A percentile compares a stretch with the other conserved stretches of the same genome.
Evolutionary conservation across 495 filamentous ascomycete species (phyloP).

Genomic region (Daldinia grandis): DNA sequence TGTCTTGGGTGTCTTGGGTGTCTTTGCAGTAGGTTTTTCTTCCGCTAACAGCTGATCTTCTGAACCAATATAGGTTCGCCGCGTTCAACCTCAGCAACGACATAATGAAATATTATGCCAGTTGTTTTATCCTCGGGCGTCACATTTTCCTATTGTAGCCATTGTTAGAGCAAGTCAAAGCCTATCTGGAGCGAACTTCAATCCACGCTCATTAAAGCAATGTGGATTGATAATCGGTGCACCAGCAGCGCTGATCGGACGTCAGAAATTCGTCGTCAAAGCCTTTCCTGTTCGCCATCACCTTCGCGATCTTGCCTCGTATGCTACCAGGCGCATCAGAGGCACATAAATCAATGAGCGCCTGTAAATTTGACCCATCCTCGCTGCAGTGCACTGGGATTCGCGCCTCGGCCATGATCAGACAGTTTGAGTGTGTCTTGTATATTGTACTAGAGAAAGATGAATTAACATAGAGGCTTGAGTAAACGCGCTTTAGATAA

Average conservation of each 20-base stretch:
- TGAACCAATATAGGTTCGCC: conserved; percentile 76
- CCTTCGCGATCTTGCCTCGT: conserved; percentile 70
- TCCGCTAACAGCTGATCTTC: conserved; percentile 70
- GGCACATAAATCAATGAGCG: conserved; percentile 78
- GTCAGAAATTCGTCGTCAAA: conserved; percentile 59
- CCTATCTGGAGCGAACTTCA: background rate
- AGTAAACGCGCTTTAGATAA: conserved; percentile 1
- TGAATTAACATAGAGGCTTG: background rate
- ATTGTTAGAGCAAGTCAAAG: conserved; percentile 22
- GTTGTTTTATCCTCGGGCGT: conserved; percentile 77
- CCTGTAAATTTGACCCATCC: conserved; percentile 90
- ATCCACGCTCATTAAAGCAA: conserved; percentile 30
- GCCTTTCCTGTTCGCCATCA: conserved; percentile 83
- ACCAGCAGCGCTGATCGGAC: conserved; percentile 65
- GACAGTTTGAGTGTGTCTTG: conserved; percentile 1
- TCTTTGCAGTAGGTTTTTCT: conserved; percentile 54
- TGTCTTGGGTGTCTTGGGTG: conserved; percentile 38
- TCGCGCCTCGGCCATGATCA: conserved; percentile 47
- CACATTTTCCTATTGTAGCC: conserved; percentile 64
- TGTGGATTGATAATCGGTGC: conserved; percentile 88
- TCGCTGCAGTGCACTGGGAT: conserved; percentile 59
- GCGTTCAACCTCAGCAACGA: conserved; percentile 84
- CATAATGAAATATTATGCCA: conserved; percentile 93
- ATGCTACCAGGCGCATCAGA: conserved; percentile 59
- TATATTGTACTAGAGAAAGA: conserved; percentile 5